Conservation (phyloP, 208 protist species). For the Crithidia sp. region DNA sequence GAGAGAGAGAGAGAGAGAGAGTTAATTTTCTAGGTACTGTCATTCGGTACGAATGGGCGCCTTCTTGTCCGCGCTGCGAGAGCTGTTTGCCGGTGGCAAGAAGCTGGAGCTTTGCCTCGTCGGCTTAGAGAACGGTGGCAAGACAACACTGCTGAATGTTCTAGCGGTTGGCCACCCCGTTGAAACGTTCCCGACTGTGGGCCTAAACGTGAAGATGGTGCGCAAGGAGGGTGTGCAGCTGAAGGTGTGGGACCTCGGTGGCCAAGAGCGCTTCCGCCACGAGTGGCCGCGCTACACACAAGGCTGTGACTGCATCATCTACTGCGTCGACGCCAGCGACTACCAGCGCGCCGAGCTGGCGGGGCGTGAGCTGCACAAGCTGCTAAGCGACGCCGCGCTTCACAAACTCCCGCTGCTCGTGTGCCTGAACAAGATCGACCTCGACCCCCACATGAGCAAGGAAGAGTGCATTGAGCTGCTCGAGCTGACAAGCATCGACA, state of each 20-base stretch:
- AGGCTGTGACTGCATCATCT: constrained; percentile 79
- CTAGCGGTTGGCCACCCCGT: constrained; percentile 69
- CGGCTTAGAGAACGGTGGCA: constrained; percentile 78
- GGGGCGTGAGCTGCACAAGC: constrained; percentile 63
- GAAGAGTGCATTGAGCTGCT: constrained; percentile 76
- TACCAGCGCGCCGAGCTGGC: constrained; percentile 60
- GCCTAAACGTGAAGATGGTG: constrained; percentile 83
- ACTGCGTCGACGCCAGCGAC: constrained; percentile 73
- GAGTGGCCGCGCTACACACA: constrained; percentile 82
- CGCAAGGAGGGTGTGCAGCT: constrained; percentile 78
- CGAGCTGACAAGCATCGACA: constrained; percentile 51
- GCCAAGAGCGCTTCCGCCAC: constrained; percentile 73
- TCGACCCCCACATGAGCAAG: constrained; percentile 81
- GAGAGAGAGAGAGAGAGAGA: no score
- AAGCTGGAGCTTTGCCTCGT: constrained; percentile 81
- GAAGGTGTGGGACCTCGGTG: constrained; percentile 85
- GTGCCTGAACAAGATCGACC: constrained; percentile 89
- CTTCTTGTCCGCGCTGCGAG: constrained; percentile 52
- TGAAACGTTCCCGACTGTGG: constrained; percentile 78
- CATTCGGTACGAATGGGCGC: constrained; percentile 36
- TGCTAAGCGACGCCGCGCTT: constrained; percentile 61
- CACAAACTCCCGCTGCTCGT: constrained; percentile 68
- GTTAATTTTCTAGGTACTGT: no score
- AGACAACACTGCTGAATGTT: constrained; percentile 86
- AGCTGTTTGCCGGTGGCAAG: constrained; percentile 63